Conservation (phyloP, 2,329 filamentous ascomycete species). For the Xylariaceae sp. region DNA sequence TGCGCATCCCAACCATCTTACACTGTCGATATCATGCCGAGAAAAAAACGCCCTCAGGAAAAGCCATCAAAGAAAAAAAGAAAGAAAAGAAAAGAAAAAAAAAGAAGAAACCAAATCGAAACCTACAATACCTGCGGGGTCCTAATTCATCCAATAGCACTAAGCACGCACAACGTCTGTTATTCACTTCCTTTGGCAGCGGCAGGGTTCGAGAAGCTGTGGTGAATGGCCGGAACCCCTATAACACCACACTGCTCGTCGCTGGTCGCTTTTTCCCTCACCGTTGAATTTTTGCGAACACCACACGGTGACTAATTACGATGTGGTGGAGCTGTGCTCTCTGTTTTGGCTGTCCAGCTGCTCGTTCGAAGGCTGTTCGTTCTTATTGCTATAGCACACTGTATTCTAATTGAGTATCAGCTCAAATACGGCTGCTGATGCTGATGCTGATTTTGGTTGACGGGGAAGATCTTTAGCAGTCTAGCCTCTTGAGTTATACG, state of each 20-base stretch:
- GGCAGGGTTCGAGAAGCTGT: background rate
- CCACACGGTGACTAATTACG: background rate
- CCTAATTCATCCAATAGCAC: background rate
- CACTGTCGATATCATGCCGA: background rate
- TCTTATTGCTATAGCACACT: slow-evolving; percentile 17
- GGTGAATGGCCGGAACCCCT: background rate
- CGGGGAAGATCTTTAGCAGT: slow-evolving; percentile 6
- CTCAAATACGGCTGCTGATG: slow-evolving; percentile 3
- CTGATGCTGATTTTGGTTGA: slow-evolving; percentile 3
- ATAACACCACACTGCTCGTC: background rate
- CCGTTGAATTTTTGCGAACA: background rate
- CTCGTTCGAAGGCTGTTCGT: slow-evolving; percentile 16
- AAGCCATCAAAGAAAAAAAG: background rate
- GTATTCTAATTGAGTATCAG: slow-evolving; percentile 13
- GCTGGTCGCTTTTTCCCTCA: background rate
- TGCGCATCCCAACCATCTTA: background rate
- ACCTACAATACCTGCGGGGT: background rate
- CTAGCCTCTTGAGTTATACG: slow-evolving; percentile 7
- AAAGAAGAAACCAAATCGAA: background rate
- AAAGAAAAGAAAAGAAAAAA: background rate
- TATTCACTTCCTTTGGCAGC: background rate
- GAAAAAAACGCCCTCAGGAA: background rate
- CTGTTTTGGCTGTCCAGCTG: slow-evolving; percentile 20
- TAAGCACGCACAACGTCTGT: too few species aligned
- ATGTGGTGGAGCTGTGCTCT: background rate